Conservation (phyloP, 208 protist genomes). For the Trichomonas vaginalis region DNA sequence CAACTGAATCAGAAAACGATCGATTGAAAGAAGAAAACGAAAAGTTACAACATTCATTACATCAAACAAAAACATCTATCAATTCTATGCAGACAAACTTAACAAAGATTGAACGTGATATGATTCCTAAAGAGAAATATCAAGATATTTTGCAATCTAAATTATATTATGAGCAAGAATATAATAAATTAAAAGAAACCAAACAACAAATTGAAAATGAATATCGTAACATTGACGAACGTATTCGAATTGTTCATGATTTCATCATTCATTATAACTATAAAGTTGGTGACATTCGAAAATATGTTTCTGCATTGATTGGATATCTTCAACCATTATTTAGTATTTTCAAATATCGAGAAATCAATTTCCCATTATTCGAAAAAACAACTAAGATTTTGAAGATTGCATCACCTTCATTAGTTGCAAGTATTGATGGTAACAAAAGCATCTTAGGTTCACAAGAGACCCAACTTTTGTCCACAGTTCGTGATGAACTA, state of each 20-base stretch:
- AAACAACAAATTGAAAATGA: no score
- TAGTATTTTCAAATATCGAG: neutral
- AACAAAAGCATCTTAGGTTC: neutral
- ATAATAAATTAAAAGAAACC: no score
- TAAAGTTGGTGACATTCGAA: neutral
- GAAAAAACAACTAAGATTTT: neutral
- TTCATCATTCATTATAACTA: neutral
- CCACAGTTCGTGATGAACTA: neutral
- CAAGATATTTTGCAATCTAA: no score
- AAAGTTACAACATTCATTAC: neutral
- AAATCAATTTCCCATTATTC: neutral
- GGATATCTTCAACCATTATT: neutral
- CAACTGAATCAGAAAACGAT: neutral
- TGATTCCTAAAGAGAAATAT: neutral
- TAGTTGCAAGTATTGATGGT: neutral
- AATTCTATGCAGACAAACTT: neutral
- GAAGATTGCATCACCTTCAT: neutral
- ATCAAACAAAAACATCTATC: neutral
- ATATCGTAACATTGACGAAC: no score
- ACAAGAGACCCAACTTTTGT: neutral
- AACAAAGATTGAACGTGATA: neutral
- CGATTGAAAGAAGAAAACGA: neutral
- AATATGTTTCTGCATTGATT: neutral
- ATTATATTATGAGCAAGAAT: no score
- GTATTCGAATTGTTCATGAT: no score